Percentiles rank a stretch among this genome's conserved stretches.
Evolutionary conservation across 1,284 basidiomycete genomes (phyloP).

Genomic region (Boletus semigastroideus): DNA sequence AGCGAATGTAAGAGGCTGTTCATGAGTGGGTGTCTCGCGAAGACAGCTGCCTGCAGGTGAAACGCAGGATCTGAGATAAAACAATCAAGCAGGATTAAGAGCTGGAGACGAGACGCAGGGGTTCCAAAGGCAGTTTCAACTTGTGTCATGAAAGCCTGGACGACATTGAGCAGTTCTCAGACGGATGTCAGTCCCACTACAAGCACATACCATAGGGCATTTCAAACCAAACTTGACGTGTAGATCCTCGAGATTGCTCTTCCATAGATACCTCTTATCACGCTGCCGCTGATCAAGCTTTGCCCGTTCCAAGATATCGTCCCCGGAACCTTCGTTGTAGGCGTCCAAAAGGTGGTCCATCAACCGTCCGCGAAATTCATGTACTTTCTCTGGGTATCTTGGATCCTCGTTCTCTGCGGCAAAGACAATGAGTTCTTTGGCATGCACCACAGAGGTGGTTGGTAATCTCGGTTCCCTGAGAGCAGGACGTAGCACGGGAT

Average conservation of each 20-base stretch:
- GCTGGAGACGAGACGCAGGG: slow-evolving; percentile 64
- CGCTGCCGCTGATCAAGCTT: slow-evolving; percentile 60
- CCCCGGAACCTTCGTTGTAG: slow-evolving; percentile 67
- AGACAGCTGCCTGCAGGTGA: slow-evolving; percentile 43
- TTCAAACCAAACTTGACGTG: slow-evolving; percentile 62
- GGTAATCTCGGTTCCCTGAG: slow-evolving; percentile 71
- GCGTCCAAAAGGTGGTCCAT: slow-evolving; percentile 73
- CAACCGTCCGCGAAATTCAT: slow-evolving; percentile 63
- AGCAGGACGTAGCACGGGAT: slow-evolving; percentile 71
- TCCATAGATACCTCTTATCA: slow-evolving; percentile 64
- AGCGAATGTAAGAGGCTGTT: slow-evolving; percentile 60
- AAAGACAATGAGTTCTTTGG: slow-evolving; percentile 68
- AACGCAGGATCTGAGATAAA: slow-evolving; percentile 59
- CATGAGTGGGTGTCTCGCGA: slow-evolving; percentile 64
- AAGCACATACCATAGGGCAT: slow-evolving; percentile 55
- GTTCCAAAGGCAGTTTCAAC: slow-evolving; percentile 58
- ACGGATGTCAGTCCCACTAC: slow-evolving; percentile 11
- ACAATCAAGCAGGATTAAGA: slow-evolving; percentile 60
- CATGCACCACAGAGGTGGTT: slow-evolving; percentile 53
- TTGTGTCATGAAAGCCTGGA: slow-evolving; percentile 64
- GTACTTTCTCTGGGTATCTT: slow-evolving; percentile 48
- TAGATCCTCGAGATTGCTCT: slow-evolving; percentile 71
- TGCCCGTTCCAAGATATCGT: slow-evolving; percentile 73
- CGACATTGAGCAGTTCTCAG: slow-evolving; percentile 10
- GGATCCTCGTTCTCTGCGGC: slow-evolving; percentile 55